Evolutionary conservation across 169 alveolate genomes (phyloP).

Genomic region (Plasmodium relictum): DNA sequence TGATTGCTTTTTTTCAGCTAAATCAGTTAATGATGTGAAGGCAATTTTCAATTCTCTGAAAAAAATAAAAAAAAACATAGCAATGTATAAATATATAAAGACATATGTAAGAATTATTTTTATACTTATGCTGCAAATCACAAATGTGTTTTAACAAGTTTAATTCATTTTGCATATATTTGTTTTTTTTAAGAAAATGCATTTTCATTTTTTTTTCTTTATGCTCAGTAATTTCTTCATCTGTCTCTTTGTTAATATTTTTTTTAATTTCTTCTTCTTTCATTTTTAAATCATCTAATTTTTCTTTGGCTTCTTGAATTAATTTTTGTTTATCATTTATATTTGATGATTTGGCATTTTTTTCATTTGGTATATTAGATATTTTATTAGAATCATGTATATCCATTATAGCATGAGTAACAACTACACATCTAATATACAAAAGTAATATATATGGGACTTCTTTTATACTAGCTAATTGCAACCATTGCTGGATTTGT

Average conservation of each 20-base stretch:
- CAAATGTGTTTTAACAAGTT: slow-evolving; percentile 46
- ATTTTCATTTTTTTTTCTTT: slow-evolving; percentile 35
- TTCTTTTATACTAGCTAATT: slow-evolving; percentile 88
- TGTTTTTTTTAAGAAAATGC: slow-evolving; percentile 39
- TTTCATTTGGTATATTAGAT: not conserved
- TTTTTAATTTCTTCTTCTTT: slow-evolving; percentile 74
- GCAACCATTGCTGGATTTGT: slow-evolving; percentile 89
- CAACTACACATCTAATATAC: slow-evolving; percentile 91
- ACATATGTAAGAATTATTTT: not conserved
- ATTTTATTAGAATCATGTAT: slow-evolving; percentile 67
- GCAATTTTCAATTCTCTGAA: slow-evolving; percentile 64
- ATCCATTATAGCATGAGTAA: slow-evolving; percentile 90
- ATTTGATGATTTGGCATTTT: not conserved
- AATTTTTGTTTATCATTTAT: slow-evolving; percentile 59
- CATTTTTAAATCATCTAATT: slow-evolving; percentile 60
- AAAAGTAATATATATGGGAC: slow-evolving; percentile 88
- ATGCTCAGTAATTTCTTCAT: slow-evolving; percentile 28
- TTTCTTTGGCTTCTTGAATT: slow-evolving; percentile 73
- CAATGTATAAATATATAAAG: not conserved
- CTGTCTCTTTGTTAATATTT: slow-evolving; percentile 59
- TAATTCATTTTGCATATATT: slow-evolving; percentile 61
- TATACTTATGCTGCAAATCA: slow-evolving; percentile 71
- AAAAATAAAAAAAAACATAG: not conserved
- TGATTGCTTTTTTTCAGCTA: slow-evolving; percentile 59
- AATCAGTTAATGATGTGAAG: slow-evolving; percentile 57